Percentiles rank a stretch among this genome's conserved stretches.
phyloP scores from a whole-genome alignment of 2,329 filamentous ascomycete species.

The Gaeumannomyces sp. region DNA sequence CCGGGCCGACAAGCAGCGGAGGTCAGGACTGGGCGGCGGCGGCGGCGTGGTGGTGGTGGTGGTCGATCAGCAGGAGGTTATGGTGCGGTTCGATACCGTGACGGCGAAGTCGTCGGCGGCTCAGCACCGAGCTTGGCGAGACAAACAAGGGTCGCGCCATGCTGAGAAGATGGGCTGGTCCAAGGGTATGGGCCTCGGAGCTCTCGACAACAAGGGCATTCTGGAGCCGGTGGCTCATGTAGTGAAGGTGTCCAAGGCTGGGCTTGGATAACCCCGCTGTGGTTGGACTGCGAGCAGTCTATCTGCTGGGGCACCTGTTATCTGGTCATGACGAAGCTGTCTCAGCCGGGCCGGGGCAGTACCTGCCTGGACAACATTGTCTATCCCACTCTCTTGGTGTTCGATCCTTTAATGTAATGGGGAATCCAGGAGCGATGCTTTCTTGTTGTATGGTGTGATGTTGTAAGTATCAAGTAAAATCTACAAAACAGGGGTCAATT shows the following conservation, averaged over 20 bases:
- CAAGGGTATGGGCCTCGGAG: slow-evolving; percentile 76
- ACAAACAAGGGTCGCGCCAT: slow-evolving; percentile 81
- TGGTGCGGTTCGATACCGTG: slow-evolving; percentile 55
- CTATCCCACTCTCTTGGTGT: too few species aligned
- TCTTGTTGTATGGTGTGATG: too few species aligned
- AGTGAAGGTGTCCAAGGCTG: slow-evolving; percentile 80
- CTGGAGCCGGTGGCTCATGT: slow-evolving; percentile 78
- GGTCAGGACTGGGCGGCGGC: slow-evolving; percentile 16
- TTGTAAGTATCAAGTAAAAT: not conserved
- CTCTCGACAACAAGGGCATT: slow-evolving; percentile 79
- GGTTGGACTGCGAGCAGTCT: not conserved
- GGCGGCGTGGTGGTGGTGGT: slow-evolving; percentile 23
- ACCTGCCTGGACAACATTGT: too few species aligned
- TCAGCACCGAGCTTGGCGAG: slow-evolving; percentile 72
- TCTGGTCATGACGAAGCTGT: too few species aligned
- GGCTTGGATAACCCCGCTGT: slow-evolving; percentile 54
- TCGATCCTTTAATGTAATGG: too few species aligned
- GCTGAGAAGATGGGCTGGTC: slow-evolving; percentile 98
- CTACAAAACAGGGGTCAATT: not conserved
- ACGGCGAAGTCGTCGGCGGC: slow-evolving; percentile 84
- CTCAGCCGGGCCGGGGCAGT: too few species aligned
- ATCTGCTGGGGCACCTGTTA: too few species aligned
- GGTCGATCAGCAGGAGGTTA: slow-evolving; percentile 19
- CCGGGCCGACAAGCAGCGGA: slow-evolving; percentile 35
- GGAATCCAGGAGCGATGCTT: too few species aligned